These are phyloP conservation scores for Vickermania ingenoplastis DNA, from an alignment of 208 protist genomes.

Conservation along the genomic window DNA sequence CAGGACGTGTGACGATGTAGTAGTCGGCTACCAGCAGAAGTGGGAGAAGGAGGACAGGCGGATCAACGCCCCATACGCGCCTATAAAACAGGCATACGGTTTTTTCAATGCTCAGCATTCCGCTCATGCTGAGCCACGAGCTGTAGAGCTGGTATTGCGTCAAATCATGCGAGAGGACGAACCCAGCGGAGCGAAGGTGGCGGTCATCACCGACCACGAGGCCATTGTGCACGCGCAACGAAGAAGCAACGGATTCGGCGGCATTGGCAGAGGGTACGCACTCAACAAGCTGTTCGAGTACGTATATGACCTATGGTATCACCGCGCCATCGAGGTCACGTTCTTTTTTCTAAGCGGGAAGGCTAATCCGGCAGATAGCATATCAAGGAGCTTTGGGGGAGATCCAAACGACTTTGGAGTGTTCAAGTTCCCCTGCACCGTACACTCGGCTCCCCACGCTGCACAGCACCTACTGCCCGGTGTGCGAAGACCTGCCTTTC, in stretches of 20 bases:
- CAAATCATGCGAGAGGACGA: not conserved
- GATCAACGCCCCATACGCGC: slow-evolving; percentile 1
- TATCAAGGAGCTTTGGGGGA: not conserved
- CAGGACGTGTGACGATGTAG: not conserved
- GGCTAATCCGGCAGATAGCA: not conserved
- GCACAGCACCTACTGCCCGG: not conserved
- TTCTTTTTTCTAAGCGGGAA: not conserved
- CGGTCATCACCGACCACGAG: slow-evolving; percentile 3
- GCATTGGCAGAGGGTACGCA: not conserved
- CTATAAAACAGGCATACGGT: not conserved
- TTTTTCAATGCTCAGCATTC: slow-evolving; percentile 4
- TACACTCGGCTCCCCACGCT: not conserved
- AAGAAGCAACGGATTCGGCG: slow-evolving; percentile 2
- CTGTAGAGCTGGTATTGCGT: slow-evolving; percentile 1
- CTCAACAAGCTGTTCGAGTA: slow-evolving; percentile 5
- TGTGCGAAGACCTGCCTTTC: not conserved
- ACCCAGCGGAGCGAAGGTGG: slow-evolving; percentile 1
- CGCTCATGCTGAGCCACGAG: slow-evolving; percentile 2
- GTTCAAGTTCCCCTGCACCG: no score
- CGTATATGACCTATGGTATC: no score
- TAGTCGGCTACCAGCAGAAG: not conserved
- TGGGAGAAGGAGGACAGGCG: not conserved
- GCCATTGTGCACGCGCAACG: not conserved
- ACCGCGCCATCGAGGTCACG: no score
- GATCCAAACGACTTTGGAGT: not conserved